Evolutionary conservation across 2,329 filamentous ascomycete species (phyloP).

Genomic region (Pseudogymnoascus sp.): DNA sequence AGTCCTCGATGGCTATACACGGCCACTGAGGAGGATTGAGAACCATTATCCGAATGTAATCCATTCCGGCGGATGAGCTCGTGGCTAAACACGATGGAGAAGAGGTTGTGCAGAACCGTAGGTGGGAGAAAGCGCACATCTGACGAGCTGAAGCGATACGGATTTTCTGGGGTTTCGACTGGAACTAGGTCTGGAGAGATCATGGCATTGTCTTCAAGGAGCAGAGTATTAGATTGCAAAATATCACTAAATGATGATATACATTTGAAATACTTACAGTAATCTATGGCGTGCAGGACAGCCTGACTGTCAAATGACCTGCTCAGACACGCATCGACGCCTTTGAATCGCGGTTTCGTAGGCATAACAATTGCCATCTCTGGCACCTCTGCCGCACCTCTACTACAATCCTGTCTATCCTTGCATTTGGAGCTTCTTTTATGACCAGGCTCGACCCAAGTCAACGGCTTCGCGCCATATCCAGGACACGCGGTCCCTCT

Average conservation of each 20-base stretch:
- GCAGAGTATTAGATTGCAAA: not conserved
- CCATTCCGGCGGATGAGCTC: not conserved
- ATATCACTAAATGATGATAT: not conserved
- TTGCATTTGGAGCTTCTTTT: not conserved
- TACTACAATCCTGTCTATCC: too few species aligned
- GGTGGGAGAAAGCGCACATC: not conserved
- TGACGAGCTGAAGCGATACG: not conserved
- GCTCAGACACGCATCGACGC: not conserved
- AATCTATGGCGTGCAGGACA: not conserved
- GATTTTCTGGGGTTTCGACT: not conserved
- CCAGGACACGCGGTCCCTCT: not conserved
- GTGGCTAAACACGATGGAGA: constrained; percentile 4
- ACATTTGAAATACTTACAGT: not conserved
- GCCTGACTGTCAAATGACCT: not conserved
- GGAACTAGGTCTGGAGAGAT: not conserved
- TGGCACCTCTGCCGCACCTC: not conserved
- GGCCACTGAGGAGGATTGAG: not conserved
- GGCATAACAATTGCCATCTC: not conserved
- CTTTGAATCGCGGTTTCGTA: not conserved
- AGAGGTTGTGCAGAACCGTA: not conserved
- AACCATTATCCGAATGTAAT: not conserved
- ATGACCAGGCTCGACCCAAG: not conserved
- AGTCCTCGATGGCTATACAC: not conserved
- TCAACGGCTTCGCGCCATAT: not conserved
- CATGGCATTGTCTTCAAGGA: not conserved